Evolutionary conservation across 2,329 filamentous ascomycete species (phyloP).

Genomic region (Pseudogymnoascus sp.): DNA sequence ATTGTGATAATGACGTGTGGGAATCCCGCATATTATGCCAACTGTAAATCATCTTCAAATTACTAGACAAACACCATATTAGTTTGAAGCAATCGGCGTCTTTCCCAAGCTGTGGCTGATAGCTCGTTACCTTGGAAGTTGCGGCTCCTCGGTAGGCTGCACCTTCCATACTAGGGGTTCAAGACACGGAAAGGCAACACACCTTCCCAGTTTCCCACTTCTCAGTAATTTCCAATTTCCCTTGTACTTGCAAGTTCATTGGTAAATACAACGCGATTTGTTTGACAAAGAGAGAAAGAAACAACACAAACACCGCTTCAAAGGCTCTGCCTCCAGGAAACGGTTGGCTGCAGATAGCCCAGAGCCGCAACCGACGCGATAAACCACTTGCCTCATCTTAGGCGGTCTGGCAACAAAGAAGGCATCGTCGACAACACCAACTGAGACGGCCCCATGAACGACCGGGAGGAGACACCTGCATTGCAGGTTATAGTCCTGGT

Average conservation of each 20-base stretch:
- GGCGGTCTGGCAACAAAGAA: background rate
- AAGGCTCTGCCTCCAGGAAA: background rate
- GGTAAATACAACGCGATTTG: background rate
- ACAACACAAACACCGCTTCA: background rate
- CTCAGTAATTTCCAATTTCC: background rate
- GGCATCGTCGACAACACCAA: background rate
- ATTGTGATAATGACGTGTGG: background rate
- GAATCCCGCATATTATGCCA: background rate
- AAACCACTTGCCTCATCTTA: background rate
- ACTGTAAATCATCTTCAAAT: background rate
- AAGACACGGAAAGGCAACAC: background rate
- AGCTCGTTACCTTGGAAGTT: background rate
- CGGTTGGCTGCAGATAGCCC: background rate
- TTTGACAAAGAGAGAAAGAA: background rate
- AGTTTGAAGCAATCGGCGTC: background rate
- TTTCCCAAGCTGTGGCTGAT: background rate
- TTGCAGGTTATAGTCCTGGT: conserved; percentile 71
- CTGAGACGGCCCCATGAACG: background rate
- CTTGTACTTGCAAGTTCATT: background rate
- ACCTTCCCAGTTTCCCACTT: background rate
- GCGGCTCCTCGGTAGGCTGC: background rate
- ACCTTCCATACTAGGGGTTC: background rate
- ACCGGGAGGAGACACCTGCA: conserved; percentile 34
- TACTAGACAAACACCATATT: background rate
- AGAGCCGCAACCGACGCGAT: conserved; percentile 1